Percentiles rank a stretch among this genome's conserved stretches.
phyloP scores from a whole-genome alignment of 1,284 basidiomycete genomes.

The Rhizoctonia solani region DNA sequence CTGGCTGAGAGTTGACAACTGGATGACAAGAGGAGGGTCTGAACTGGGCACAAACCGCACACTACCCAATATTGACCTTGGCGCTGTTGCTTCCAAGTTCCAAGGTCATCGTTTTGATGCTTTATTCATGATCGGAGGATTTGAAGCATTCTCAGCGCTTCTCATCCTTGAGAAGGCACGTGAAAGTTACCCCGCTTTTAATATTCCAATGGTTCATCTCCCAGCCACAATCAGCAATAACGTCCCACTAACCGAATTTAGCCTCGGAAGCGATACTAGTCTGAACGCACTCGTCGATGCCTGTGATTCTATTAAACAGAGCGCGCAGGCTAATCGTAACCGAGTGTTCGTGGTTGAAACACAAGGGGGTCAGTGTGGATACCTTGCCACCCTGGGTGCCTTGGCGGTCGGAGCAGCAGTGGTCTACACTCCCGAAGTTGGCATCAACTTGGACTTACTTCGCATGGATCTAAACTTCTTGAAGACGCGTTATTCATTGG shows the following conservation, averaged over 20 bases:
- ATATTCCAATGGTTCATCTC: conserved; percentile 90
- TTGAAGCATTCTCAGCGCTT: conserved; percentile 88
- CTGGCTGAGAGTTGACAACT: conserved; percentile 98
- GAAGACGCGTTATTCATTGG: conserved; percentile 82
- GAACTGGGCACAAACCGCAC: conserved; percentile 96
- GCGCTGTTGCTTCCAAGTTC: conserved; percentile 85
- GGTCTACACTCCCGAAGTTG: conserved; percentile 92
- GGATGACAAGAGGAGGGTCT: conserved; percentile 96
- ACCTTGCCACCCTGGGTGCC: conserved; percentile 93
- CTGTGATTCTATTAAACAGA: conserved; percentile 98
- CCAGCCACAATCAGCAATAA: conserved; percentile 98
- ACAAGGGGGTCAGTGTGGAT: conserved; percentile 95
- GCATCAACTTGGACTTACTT: conserved; percentile 82
- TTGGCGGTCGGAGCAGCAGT: conserved; percentile 92
- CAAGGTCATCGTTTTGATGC: conserved; percentile 84
- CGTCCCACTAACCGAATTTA: conserved; percentile 95
- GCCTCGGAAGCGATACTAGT: conserved; percentile 92
- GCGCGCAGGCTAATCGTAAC: conserved; percentile 92
- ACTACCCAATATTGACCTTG: conserved; percentile 84
- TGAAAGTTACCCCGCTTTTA: conserved; percentile 84
- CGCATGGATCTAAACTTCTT: conserved; percentile 88
- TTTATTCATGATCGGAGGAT: conserved; percentile 91
- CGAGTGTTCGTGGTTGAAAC: conserved; percentile 98
- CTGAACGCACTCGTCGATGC: conserved; percentile 97
- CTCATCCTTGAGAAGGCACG: conserved; percentile 79